Evolutionary conservation across 2,329 filamentous ascomycete genomes (phyloP), one percentile per base, ranked within the genome.

Genomic region (Zasmidium cellare): DNA sequence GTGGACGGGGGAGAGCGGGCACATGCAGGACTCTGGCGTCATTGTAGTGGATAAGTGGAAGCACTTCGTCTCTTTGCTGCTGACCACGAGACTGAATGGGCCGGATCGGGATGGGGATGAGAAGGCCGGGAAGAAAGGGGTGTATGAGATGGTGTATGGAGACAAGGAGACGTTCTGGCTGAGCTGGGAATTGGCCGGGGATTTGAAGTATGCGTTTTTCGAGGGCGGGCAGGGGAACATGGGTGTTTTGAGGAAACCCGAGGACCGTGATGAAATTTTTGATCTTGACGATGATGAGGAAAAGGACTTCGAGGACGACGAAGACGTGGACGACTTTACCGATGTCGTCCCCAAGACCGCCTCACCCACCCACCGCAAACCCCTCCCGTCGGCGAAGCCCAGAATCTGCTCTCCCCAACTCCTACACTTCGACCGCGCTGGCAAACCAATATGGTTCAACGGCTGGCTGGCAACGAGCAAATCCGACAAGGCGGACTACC

Each of bases 141-240:
- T 79, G 0, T 80, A 80, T 51, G 76, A 79, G 52, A 75, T 80
- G 75, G 73, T 79, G 31, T 79, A 78, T 55, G 77, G 56, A 55
- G 78, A 80, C 65, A 80, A 80, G 60, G 78, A 80, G 59, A 80
- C 77, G 1, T 80, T 79, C 69, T 80, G 78, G 78, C 71, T 80
- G 2, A 75, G 76, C n/a, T 80, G 77, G 71, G 74, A 79, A 56
- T 72, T 80, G 14, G 75, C 73, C 18, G 77, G 75, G 3, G 76
- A 78, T 55, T 59, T 68, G 7, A 71, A 74, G 22, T 80, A 79
- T 60, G 67, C 73, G 19, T 80, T 80, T 68, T 76, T 79, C 60
- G 67, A 70, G 35, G 77, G 78, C 28, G 71, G 72, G 14, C 69
- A 72, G 3, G 74, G 73, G 9, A 70, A 66, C 38, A 72, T 76